Conservation (phyloP, 352 stramenopile genomes). For the Peronosclerospora sorghi region DNA sequence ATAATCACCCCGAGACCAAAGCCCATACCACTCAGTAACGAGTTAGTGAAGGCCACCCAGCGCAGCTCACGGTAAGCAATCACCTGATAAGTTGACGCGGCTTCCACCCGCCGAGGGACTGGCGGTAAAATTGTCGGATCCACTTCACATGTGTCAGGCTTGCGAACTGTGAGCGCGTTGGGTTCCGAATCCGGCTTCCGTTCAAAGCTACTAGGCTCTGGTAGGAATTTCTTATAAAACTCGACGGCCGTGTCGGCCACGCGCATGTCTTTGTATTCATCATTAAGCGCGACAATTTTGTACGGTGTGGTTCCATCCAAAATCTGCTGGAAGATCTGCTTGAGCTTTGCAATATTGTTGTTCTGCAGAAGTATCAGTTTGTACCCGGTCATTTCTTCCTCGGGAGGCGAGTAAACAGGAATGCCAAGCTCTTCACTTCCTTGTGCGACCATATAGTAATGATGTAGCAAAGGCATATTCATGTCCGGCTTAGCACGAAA, state of each 20-base stretch:
- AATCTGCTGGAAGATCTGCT: constrained; percentile 56
- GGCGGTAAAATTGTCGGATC: constrained; percentile 60
- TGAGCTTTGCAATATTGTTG: constrained; percentile 64
- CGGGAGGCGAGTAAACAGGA: constrained; percentile 54
- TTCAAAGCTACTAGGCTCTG: constrained; percentile 60
- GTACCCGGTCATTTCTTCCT: constrained; percentile 72
- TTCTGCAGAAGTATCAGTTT: constrained; percentile 81
- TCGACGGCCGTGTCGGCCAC: constrained; percentile 56
- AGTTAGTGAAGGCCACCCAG: constrained; percentile 73
- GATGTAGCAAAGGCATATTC: constrained; percentile 81
- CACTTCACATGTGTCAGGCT: constrained; percentile 54
- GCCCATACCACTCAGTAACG: constrained; percentile 60
- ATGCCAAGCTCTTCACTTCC: constrained; percentile 71
- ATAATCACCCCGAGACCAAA: constrained; percentile 70
- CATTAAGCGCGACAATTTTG: constrained; percentile 78
- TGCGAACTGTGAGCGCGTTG: constrained; percentile 46
- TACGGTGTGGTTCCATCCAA: constrained; percentile 49
- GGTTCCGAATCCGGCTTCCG: constrained; percentile 29
- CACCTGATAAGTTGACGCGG: constrained; percentile 65
- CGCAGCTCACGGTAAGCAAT: constrained; percentile 71
- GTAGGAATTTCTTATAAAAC: constrained; percentile 66
- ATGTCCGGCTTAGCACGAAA: constrained; percentile 79
- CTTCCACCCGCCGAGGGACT: constrained; percentile 48
- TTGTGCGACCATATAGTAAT: constrained; percentile 83
- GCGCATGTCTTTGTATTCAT: constrained; percentile 78